These are phyloP conservation scores for Russula lepida DNA, from an alignment of 768 basidiomycete species.

Conservation along the genomic window DNA sequence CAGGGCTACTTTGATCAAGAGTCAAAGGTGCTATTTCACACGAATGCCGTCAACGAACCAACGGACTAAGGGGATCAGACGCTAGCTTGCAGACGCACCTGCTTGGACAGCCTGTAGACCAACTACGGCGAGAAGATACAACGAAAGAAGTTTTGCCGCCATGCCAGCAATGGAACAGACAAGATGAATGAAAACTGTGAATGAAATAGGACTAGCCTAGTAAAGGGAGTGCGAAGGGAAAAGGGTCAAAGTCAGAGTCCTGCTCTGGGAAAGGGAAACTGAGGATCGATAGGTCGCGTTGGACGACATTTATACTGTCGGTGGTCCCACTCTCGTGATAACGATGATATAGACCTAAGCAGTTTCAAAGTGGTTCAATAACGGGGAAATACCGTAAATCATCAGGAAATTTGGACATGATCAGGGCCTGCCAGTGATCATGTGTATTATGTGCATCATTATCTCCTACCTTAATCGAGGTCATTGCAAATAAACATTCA, in stretches of 20 bases:
- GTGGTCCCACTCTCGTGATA: not conserved
- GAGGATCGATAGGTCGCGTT: not conserved
- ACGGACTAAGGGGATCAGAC: not conserved
- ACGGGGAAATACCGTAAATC: too few species aligned
- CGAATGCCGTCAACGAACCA: not conserved
- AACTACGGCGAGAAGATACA: constrained; percentile 4
- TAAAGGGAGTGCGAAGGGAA: too few species aligned
- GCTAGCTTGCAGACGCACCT: not conserved
- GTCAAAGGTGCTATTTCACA: not conserved
- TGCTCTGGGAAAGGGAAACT: constrained; percentile 1
- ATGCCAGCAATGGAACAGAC: constrained; percentile 2
- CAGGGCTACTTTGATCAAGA: not conserved
- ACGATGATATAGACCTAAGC: too few species aligned
- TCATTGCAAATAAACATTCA: too few species aligned
- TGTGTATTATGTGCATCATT: too few species aligned
- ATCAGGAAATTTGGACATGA: too few species aligned
- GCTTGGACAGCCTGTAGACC: constrained; percentile 2
- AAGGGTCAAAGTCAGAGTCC: constrained; percentile 12
- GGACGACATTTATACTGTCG: not conserved
- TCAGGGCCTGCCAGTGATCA: too few species aligned
- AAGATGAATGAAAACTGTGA: not conserved
- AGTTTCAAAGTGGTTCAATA: too few species aligned
- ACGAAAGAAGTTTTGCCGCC: constrained; percentile 5
- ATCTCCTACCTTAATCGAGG: too few species aligned
- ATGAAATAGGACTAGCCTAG: not conserved